Evolutionary conservation across 352 stramenopile species (phyloP).

Genomic region (Globisporangium apiculatum): DNA sequence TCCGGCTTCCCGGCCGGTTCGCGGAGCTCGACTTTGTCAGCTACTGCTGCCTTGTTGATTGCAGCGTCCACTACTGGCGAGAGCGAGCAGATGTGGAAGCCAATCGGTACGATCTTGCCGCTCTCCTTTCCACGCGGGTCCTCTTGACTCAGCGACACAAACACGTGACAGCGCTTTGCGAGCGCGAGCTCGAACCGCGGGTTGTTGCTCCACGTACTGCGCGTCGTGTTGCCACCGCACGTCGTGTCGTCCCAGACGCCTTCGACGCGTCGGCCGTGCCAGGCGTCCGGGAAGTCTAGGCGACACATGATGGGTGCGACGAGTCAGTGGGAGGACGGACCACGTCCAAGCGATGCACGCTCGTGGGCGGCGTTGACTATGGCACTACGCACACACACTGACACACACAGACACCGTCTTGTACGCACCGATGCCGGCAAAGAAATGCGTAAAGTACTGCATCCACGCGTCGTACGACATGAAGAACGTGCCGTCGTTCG

Average conservation of each 20-base stretch:
- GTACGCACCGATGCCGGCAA: constrained; percentile 75
- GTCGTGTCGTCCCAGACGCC: constrained; percentile 71
- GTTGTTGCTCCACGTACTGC: constrained; percentile 87
- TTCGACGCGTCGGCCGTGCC: constrained; percentile 70
- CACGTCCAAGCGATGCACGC: not conserved
- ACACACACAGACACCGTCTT: not conserved
- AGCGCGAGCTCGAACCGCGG: constrained; percentile 73
- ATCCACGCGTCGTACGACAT: constrained; percentile 88
- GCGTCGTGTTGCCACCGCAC: constrained; percentile 73
- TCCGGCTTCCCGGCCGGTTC: constrained; percentile 50
- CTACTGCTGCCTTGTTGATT: constrained; percentile 1
- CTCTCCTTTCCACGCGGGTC: constrained; percentile 66
- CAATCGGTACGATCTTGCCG: constrained; percentile 71
- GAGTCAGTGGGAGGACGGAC: too few species aligned
- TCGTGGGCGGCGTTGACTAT: not conserved
- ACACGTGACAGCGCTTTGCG: constrained; percentile 50
- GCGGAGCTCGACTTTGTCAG: constrained; percentile 46
- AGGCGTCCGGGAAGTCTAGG: constrained; percentile 84
- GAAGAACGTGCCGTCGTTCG: constrained; percentile 89
- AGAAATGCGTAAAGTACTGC: constrained; percentile 88
- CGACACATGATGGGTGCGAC: too few species aligned
- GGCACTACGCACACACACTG: not conserved
- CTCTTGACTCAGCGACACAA: constrained; percentile 76
- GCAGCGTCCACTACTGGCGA: constrained; percentile 17
- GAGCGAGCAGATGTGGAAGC: constrained; percentile 76